Base-by-base conservation (phyloP, 371 early-diverging fungal genomes). In the Chytridium lagenaria region DNA sequence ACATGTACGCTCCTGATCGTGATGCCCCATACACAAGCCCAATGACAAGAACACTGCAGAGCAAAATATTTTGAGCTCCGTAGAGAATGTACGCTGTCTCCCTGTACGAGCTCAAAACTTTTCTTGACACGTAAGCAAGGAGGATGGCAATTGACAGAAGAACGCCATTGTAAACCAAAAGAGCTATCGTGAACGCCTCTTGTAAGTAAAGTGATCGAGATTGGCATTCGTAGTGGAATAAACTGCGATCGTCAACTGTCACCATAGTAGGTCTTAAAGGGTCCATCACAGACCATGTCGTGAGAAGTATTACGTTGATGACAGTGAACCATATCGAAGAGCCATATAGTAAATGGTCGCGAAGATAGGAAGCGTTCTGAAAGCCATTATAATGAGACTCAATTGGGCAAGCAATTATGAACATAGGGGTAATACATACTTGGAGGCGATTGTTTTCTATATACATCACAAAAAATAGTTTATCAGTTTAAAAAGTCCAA, bases 81-180 rank as follows among this genome's bases (percentile, higher is more conserved):
- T 66, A 66, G n/a, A 66, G 67, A 39, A 66, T 37, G 44, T 40
- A 66, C 37, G 37, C 30, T 26, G 67, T 66, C 49, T 66, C 67
- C 22, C 67, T 37, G 28, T 66, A 66, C n/a, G 67, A 26, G n/a
- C 40, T 39, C 10, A 39, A 19, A 2, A 40, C 67, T 5, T 66
- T 66, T 28, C 44, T 16, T 19, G 67, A 28, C 3, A 28, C 67
- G 44, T 66, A 66, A 19, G 67, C 37, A 3, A 44, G 10, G 44
- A 37, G 26, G 44, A 40, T 37, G 10, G 67, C 44, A 3, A 37
- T 15, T 3, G 7, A 2, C 2, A 66, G 44, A 5, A 66, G 26
- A 28, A 39, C n/a, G 44, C 67, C 67, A 44, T 66, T 66, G 49
- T 66, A 66, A 30, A 66, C 44, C 16, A 66, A 16, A 3, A 66